A percentile compares a stretch with the other conserved stretches of the same genome.
Conservation (phyloP, 768 basidiomycete genomes). For the Amanita fuliginea region DNA sequence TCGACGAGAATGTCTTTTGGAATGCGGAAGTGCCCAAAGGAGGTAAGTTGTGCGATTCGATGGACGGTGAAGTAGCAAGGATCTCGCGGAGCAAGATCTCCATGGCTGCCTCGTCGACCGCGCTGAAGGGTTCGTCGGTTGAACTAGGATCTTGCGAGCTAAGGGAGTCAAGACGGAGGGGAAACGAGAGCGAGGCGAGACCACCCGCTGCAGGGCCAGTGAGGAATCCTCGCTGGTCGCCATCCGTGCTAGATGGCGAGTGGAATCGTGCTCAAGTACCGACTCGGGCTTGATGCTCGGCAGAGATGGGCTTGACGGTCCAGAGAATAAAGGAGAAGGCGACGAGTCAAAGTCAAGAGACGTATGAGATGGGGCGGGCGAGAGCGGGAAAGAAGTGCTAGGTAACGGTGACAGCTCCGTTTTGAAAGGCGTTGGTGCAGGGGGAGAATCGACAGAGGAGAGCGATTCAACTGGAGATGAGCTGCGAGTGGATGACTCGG, state of each 20-base stretch:
- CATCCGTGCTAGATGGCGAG: conserved; percentile 99
- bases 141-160: conserved; percentile 12
- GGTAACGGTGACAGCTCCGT: conserved; percentile 20
- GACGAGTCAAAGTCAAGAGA: conserved; percentile 22
- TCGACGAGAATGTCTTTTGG: conserved; percentile 10
- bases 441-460: conserved; percentile 16
- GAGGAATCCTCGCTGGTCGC: conserved; percentile 59
- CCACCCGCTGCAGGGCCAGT: conserved; percentile 95
- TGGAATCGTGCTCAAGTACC: conserved; percentile 40
- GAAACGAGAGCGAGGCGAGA: conserved; percentile 23
- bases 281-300: conserved; percentile 15
- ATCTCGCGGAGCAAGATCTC: conserved; percentile 63
- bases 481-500: conserved; percentile 12
- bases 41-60: conserved; percentile 15
- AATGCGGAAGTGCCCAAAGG: conserved; percentile 13
- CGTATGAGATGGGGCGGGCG: conserved; percentile 21
- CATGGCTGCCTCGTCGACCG: conserved; percentile 52
- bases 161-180: conserved; percentile 12
- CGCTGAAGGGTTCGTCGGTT: conserved; percentile 8
- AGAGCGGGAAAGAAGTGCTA: conserved; percentile 23
- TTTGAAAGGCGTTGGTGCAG: conserved; percentile 17
- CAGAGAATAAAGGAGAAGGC: conserved; percentile 23
- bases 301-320: conserved; percentile 5
- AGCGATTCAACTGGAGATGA: conserved; percentile 19
- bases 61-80: conserved; percentile 39